Evolutionary conservation across 202 grass and related monocot genomes (phyloP).

Genomic region (Panicum virgatum): DNA sequence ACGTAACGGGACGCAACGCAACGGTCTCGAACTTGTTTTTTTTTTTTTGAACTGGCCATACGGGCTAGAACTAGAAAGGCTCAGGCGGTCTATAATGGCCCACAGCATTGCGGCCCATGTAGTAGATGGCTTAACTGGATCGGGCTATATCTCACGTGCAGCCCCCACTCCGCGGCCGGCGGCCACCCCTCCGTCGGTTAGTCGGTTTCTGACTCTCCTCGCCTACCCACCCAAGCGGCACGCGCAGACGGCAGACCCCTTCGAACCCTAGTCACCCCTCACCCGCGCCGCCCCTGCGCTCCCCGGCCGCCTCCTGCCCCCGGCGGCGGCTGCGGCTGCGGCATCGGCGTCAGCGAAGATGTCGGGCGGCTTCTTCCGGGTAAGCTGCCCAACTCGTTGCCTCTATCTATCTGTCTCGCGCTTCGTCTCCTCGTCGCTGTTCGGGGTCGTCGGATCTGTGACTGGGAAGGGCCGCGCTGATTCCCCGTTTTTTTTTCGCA

Average conservation of each 20-base stretch:
- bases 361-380: slow-evolving; percentile 98
- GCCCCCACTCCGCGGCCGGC: not conserved
- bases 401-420: slow-evolving; percentile 9
- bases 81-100: not conserved
- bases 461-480: slow-evolving; percentile 20
- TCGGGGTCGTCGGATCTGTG: slow-evolving; percentile 34
- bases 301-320: not conserved
- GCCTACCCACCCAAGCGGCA: not conserved
- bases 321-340: slow-evolving; percentile 15
- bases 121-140: not conserved
- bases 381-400: slow-evolving; percentile 32
- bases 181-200: no score
- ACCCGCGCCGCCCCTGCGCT: not conserved
- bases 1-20: no score
- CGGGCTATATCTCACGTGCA: not conserved
- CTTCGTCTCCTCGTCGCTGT: not conserved
- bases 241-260: not conserved
- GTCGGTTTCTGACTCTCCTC: not conserved
- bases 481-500: slow-evolving; percentile 36
- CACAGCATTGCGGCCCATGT: not conserved
- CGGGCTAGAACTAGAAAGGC: not conserved
- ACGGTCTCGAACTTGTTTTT: not conserved
- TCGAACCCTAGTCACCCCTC: slow-evolving; percentile 50
- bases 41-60: no score
- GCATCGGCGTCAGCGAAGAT: slow-evolving; percentile 48